Evolutionary conservation across 176 grass and related monocot genomes (phyloP), one percentile per base, ranked within the genome.

Genomic region (Themeda triandra): DNA sequence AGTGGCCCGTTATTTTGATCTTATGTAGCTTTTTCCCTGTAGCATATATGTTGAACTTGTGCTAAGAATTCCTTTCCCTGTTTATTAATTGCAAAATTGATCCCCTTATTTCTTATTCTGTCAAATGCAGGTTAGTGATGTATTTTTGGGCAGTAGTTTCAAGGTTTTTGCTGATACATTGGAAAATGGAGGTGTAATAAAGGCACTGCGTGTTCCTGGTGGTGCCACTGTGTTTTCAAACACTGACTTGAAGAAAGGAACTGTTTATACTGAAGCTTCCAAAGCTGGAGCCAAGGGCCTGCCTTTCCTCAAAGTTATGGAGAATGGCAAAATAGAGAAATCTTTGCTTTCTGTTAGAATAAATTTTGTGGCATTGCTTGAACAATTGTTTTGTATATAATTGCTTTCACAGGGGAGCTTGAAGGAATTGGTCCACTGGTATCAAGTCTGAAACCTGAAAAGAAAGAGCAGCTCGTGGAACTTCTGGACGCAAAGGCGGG

Each of bases 241-340:
- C 82, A 98, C 96, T 79, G 89, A 92, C 44, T 86, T 98, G 36
- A 98, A 98, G 80, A 98, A 98, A 78, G 96, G 96, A 78, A 83
- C 87, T 87, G 80, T 98, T 53, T 96, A 94, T 71, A 84, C 65
- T 81, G 89, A 94, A 82, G 93, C 93, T 89, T 93, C 91, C 83
- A 98, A 96, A 89, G 77, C 89, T 90, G 96, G 96, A 81, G 96
- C 96, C 14, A 98, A 96, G 85, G 96, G 96, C 37, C 76, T 98
- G 58, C 96, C 96, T 87, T 98, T 98, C 86, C 86, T 98, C 75
- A 98, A 98, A 83, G 80, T 94, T 85, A 87, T 91, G 80, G 93
- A 96, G 40, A 92, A 89, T 40, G 96, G 96, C 96, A 98, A 86
- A 80, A 42, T 18, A 83, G 58, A 69, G 69, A 23, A 13, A 45